phyloP scores from a whole-genome alignment of 768 basidiomycete genomes.

The Heimioporus sp. region DNA sequence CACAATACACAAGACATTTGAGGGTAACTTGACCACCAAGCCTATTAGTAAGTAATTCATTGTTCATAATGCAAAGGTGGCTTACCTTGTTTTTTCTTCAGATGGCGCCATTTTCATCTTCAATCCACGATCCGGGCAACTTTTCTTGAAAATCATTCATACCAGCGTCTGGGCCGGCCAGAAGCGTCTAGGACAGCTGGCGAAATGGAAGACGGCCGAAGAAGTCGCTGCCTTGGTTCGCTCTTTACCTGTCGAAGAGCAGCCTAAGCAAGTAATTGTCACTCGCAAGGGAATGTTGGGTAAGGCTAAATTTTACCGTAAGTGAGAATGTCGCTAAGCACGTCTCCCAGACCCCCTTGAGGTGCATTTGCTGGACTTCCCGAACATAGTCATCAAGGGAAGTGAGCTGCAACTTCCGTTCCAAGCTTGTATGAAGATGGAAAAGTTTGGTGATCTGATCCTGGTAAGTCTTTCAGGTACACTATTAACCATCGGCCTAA shows the following conservation, averaged over 20 bases:
- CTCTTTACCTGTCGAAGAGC: slow-evolving; percentile 98
- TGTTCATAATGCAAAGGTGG: not conserved
- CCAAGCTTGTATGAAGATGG: slow-evolving; percentile 99
- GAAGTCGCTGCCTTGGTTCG: slow-evolving; percentile 98
- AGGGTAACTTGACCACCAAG: slow-evolving; percentile 99
- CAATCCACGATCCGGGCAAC: slow-evolving; percentile 96
- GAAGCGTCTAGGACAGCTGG: slow-evolving; percentile 98
- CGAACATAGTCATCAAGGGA: slow-evolving; percentile 99
- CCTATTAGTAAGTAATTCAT: slow-evolving; percentile 72
- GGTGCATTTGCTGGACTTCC: slow-evolving; percentile 99
- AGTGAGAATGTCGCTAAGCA: slow-evolving; percentile 2
- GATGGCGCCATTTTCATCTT: slow-evolving; percentile 98
- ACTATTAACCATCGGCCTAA: not conserved
- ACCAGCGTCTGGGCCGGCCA: slow-evolving; percentile 99
- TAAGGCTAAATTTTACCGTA: slow-evolving; percentile 28
- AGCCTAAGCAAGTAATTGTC: slow-evolving; percentile 99
- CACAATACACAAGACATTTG: slow-evolving; percentile 99
- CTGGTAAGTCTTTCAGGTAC: slow-evolving; percentile 44
- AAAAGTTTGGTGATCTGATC: slow-evolving; percentile 99
- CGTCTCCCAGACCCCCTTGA: slow-evolving; percentile 74
- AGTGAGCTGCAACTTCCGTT: slow-evolving; percentile 97
- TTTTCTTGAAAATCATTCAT: slow-evolving; percentile 99
- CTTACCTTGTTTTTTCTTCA: slow-evolving; percentile 27
- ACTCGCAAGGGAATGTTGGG: slow-evolving; percentile 99
- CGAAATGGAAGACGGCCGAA: slow-evolving; percentile 99